Percentiles rank a stretch among this genome's conserved stretches.
Conservation (phyloP, 169 alveolate genomes). For the Cryptosporidium meleagridis region DNA sequence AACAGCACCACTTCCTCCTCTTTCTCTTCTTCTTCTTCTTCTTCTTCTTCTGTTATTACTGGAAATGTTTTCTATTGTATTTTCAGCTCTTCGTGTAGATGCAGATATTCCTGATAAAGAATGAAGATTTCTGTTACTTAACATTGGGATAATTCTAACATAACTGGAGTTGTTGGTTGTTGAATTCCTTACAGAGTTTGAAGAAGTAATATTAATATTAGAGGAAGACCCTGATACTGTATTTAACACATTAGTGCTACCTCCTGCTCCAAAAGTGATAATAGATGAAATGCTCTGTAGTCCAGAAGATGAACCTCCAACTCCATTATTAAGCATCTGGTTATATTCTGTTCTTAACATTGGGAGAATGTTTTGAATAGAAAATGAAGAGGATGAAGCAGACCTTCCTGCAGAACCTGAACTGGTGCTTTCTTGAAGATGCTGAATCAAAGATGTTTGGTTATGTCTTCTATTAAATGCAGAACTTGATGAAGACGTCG, state of each 20-base stretch:
- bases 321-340: background rate
- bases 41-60: background rate
- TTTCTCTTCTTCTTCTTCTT: background rate
- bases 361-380: constrained; percentile 56
- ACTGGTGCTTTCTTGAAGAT: constrained; percentile 4
- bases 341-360: constrained; percentile 35
- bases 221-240: background rate
- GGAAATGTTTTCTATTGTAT: background rate
- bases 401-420: constrained; percentile 18
- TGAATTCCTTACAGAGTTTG: background rate
- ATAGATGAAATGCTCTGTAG: constrained; percentile 16
- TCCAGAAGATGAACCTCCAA: constrained; percentile 3
- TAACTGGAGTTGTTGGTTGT: constrained; percentile 6
- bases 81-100: background rate
- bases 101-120: background rate
- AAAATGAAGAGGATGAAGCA: constrained; percentile 2
- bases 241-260: background rate
- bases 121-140: constrained; percentile 1
- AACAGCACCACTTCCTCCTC: background rate
- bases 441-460: constrained; percentile 2
- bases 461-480: constrained; percentile 29
- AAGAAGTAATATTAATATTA: background rate
- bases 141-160: constrained; percentile 60
- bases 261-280: constrained; percentile 2
- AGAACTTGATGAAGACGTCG: constrained; percentile 11